These are phyloP conservation scores for Paraphaeosphaeria sporulosa DNA, from an alignment of 2,329 filamentous ascomycete species.

Conservation along the genomic window DNA sequence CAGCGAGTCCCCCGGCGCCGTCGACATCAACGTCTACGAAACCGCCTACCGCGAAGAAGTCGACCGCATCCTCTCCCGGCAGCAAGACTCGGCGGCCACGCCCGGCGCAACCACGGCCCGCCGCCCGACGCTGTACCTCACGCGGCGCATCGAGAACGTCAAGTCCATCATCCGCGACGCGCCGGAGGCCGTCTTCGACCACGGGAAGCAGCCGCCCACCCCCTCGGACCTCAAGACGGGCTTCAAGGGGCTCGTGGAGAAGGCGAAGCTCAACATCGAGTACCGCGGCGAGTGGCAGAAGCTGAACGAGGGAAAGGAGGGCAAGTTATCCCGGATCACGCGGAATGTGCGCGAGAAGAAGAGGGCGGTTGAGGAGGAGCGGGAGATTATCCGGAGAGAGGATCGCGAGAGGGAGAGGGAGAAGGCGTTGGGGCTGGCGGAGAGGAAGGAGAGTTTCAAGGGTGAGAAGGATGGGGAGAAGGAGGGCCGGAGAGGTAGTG, in stretches of 20 bases:
- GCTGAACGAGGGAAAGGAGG: constrained; percentile 43
- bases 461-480: constrained; percentile 28
- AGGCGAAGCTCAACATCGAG: constrained; percentile 44
- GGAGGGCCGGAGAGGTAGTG: constrained; percentile 16
- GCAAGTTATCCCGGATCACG: constrained; percentile 40
- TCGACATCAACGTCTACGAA: constrained; percentile 89
- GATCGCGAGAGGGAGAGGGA: constrained; percentile 35
- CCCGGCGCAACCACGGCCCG: constrained; percentile 43
- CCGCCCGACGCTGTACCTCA: constrained; percentile 65
- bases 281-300: constrained; percentile 42
- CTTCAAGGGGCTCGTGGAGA: constrained; percentile 47
- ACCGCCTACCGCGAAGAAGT: constrained; percentile 85
- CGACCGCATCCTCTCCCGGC: constrained; percentile 68
- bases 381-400: constrained; percentile 41
- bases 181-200: constrained; percentile 42
- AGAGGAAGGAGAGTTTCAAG: constrained; percentile 17
- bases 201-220: constrained; percentile 33
- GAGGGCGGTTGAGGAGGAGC: constrained; percentile 38
- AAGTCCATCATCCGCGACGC: constrained; percentile 46
- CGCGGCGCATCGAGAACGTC: constrained; percentile 56
- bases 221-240: constrained; percentile 38
- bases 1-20: constrained; percentile 83
- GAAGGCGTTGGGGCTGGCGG: constrained; percentile 18
- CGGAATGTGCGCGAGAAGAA: constrained; percentile 43
- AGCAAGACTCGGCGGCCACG: background rate